Conservation (phyloP, 345 rosid species). For the Physaria fendleri region DNA sequence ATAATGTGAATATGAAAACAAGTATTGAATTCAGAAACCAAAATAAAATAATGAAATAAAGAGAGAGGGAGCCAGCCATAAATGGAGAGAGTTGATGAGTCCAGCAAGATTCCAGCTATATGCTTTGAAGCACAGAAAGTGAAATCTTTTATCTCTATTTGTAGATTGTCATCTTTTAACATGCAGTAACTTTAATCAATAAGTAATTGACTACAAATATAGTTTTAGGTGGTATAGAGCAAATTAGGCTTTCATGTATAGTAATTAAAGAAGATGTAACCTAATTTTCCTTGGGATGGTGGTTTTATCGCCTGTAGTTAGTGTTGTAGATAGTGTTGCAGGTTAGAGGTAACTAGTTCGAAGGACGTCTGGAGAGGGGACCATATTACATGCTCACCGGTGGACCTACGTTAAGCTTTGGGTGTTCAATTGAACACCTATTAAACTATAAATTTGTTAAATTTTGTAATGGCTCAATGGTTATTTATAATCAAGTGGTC, state of each 20-base stretch:
- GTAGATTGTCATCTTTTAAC: conserved; percentile 7
- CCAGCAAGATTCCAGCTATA: conserved; percentile 35
- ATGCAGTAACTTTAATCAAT: conserved; percentile 3
- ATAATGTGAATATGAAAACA: neutral
- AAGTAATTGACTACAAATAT: neutral
- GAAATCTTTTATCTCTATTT: conserved; percentile 26
- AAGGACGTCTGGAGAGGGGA: too few species aligned
- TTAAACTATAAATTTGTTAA: too few species aligned
- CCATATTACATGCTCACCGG: too few species aligned
- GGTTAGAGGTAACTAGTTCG: too few species aligned
- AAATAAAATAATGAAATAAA: neutral
- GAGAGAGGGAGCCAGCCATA: neutral
- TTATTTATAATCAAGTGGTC: too few species aligned
- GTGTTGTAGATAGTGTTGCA: too few species aligned
- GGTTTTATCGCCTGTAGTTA: too few species aligned
- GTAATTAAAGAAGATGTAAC: neutral
- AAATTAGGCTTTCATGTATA: neutral
- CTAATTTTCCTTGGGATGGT: too few species aligned
- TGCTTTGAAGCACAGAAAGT: conserved; percentile 28
- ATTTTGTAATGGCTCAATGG: too few species aligned
- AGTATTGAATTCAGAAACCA: neutral
- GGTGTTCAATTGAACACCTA: too few species aligned
- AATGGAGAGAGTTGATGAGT: conserved; percentile 24
- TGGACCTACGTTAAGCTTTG: too few species aligned
- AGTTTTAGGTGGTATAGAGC: neutral